Conservation (phyloP, 2,329 filamentous ascomycete genomes). For the Ceratocystis albifundus region DNA sequence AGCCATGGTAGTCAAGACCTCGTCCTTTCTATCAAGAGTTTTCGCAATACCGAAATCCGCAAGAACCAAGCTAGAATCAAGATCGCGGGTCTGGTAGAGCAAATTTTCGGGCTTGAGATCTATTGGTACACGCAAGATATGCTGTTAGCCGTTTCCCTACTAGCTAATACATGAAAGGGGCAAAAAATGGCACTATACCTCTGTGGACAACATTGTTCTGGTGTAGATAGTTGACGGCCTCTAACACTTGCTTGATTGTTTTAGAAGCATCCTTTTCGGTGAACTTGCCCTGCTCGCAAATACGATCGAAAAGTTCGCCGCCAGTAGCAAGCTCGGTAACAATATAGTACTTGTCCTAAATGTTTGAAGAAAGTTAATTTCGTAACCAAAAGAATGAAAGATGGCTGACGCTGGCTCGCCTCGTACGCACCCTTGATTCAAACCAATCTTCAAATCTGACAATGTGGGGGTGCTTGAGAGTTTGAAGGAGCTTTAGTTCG, state of each 20-base stretch:
- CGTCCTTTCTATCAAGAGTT: conserved; percentile 81
- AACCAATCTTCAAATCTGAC: conserved; percentile 98
- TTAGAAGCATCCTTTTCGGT: conserved; percentile 96
- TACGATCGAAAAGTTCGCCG: conserved; percentile 93
- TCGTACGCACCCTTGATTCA: conserved; percentile 78
- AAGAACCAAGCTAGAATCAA: conserved; percentile 75
- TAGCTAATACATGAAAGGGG: no score
- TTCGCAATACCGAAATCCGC: conserved; percentile 98
- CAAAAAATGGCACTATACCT: conserved; percentile 42
- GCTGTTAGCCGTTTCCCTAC: no score
- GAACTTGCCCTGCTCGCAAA: conserved; percentile 95
- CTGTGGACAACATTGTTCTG: conserved; percentile 89
- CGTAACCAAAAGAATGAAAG: not conserved
- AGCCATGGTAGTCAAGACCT: conserved; percentile 94
- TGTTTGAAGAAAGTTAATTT: not conserved
- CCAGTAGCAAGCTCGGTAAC: conserved; percentile 93
- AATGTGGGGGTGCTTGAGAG: conserved; percentile 85
- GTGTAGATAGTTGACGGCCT: conserved; percentile 87
- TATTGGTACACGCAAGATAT: conserved; percentile 48
- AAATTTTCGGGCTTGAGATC: conserved; percentile 98
- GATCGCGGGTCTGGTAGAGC: conserved; percentile 70
- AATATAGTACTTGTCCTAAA: conserved; percentile 97
- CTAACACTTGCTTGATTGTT: conserved; percentile 87
- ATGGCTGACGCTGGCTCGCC: not conserved
- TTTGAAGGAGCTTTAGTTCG: conserved; percentile 86